Evolutionary conservation across 2,329 filamentous ascomycete genomes (phyloP).

Genomic region (Aureobasidium vineae): DNA sequence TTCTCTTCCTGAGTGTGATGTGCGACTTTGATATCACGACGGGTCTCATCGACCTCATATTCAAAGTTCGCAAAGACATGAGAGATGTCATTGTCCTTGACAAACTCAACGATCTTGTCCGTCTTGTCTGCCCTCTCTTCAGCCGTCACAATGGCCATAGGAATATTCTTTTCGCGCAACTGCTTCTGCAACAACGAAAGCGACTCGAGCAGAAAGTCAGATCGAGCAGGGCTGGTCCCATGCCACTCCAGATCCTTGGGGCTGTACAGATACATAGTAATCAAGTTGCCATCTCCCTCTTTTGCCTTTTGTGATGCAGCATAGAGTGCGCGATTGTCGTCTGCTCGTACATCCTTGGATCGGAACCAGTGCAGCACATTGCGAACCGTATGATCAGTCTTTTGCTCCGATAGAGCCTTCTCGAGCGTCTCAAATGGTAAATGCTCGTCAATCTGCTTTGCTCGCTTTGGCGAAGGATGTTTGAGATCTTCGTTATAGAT

Average conservation of each 20-base stretch:
- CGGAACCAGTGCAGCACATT: constrained; percentile 53
- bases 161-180: constrained; percentile 50
- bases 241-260: constrained; percentile 53
- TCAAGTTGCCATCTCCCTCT: constrained; percentile 44
- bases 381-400: constrained; percentile 41
- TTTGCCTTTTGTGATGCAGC: constrained; percentile 49
- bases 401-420: constrained; percentile 43
- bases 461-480: constrained; percentile 51
- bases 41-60: constrained; percentile 48
- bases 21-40: constrained; percentile 48
- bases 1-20: constrained; percentile 40
- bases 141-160: constrained; percentile 48
- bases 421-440: constrained; percentile 46
- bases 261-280: constrained; percentile 50
- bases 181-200: constrained; percentile 48
- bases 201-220: constrained; percentile 51
- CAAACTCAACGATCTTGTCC: constrained; percentile 44
- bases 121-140: constrained; percentile 46
- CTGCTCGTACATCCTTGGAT: constrained; percentile 51
- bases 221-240: constrained; percentile 50
- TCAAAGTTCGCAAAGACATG: constrained; percentile 52
- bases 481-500: constrained; percentile 32
- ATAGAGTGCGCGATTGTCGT: constrained; percentile 51
- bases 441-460: constrained; percentile 50
- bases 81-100: constrained; percentile 46